A percentile compares a stretch with the other conserved stretches of the same genome.
Conservation (phyloP, 2,329 filamentous ascomycete species). For the Trichoderma endophyticum region DNA sequence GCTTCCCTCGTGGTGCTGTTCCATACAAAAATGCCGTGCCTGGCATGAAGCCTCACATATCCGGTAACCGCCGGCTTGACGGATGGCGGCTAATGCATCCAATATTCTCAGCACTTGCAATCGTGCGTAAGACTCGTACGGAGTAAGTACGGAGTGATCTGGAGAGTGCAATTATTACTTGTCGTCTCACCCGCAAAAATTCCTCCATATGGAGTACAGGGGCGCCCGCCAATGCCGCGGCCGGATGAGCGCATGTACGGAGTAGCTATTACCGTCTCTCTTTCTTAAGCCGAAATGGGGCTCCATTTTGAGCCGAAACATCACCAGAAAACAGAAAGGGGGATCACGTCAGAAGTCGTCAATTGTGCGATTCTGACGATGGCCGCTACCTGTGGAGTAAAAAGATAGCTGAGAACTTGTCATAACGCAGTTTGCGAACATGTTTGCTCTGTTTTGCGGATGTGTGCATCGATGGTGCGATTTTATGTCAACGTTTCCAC, state of each 20-base stretch:
- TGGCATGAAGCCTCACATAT: not conserved
- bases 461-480: not conserved
- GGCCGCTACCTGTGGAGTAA: not conserved
- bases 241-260: not conserved
- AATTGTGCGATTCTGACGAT: conserved; percentile 11
- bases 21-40: not conserved
- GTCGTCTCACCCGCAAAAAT: not conserved
- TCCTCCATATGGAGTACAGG: not conserved
- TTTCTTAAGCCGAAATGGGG: conserved; percentile 13
- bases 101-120: not conserved
- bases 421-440: not conserved
- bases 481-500: conserved; percentile 14
- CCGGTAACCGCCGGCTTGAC: conserved; percentile 2
- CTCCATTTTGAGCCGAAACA: conserved; percentile 16
- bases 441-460: not conserved
- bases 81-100: not conserved
- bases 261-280: not conserved
- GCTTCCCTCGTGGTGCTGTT: not conserved
- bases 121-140: not conserved
- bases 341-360: not conserved
- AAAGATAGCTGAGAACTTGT: not conserved
- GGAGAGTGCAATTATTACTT: not conserved
- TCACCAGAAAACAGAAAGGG: conserved; percentile 4
- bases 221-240: not conserved
- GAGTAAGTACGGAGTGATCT: not conserved